phyloP scores from a whole-genome alignment of 192 early-diverging fungal genomes.

The Lunasporangiospora selenospora region DNA sequence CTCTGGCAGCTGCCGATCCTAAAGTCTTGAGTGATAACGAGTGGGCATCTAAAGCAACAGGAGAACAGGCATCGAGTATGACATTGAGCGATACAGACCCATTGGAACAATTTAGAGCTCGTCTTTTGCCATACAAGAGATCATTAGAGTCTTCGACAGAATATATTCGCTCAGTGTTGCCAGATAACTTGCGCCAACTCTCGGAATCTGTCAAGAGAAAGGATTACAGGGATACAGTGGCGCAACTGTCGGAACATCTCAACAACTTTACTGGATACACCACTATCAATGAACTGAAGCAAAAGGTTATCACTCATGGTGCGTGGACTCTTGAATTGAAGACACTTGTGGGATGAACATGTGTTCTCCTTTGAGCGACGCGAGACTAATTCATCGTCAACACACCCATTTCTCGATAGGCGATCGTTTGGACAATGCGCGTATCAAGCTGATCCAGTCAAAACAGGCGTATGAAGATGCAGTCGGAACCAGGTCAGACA shows the following conservation, averaged over 20 bases:
- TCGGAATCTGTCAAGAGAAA: slow-evolving; percentile 42
- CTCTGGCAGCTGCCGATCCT: too few species aligned
- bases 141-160: slow-evolving; percentile 26
- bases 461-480: slow-evolving; percentile 66
- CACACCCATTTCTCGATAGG: slow-evolving; percentile 13
- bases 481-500: slow-evolving; percentile 59
- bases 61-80: too few species aligned
- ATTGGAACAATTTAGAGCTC: slow-evolving; percentile 19
- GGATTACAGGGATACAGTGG: slow-evolving; percentile 29
- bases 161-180: slow-evolving; percentile 27
- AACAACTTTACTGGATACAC: slow-evolving; percentile 80
- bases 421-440: slow-evolving; percentile 24
- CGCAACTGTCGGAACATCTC: slow-evolving; percentile 52
- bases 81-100: too few species aligned
- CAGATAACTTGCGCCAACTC: slow-evolving; percentile 23
- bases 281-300: slow-evolving; percentile 68
- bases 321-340: not conserved
- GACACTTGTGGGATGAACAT: too few species aligned
- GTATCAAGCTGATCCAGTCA: slow-evolving; percentile 29
- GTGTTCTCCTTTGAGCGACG: too few species aligned
- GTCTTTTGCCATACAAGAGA: slow-evolving; percentile 27
- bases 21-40: too few species aligned
- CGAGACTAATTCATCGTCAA: too few species aligned
- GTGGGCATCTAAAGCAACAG: too few species aligned
- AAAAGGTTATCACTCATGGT: slow-evolving; percentile 66